Evolutionary conservation across 148 eudicot species (phyloP).

Genomic region (Diospyros lotus): DNA sequence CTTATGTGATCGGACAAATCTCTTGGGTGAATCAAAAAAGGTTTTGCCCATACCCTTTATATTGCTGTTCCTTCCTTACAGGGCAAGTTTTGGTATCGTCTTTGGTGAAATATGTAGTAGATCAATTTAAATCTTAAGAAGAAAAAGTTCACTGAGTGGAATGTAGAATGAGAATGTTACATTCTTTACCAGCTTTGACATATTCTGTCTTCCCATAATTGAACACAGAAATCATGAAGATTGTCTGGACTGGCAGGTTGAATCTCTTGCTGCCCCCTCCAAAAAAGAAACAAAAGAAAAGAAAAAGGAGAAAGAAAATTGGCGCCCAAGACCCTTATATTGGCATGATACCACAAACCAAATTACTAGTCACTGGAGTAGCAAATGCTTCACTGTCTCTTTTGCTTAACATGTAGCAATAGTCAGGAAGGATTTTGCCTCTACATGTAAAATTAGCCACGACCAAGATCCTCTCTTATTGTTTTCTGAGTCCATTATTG

Average conservation of each 20-base stretch:
- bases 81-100: background rate
- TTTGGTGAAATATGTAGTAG: background rate
- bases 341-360: background rate
- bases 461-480: background rate
- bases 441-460: background rate
- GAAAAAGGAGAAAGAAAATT: background rate
- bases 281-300: background rate
- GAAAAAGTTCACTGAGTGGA: constrained; percentile 5
- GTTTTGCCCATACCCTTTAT: constrained; percentile 22
- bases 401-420: background rate
- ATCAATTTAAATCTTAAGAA: background rate
- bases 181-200: background rate
- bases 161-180: background rate
- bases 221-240: background rate
- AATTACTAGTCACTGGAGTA: background rate
- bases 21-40: constrained; percentile 76
- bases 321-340: background rate
- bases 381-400: constrained; percentile 2
- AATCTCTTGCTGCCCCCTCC: background rate
- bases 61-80: background rate
- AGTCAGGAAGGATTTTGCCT: background rate
- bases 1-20: constrained; percentile 83
- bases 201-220: background rate
- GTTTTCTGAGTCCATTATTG: background rate
- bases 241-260: background rate